Conservation (phyloP, 352 stramenopile genomes). For the Paralagenidium karlingii region DNA sequence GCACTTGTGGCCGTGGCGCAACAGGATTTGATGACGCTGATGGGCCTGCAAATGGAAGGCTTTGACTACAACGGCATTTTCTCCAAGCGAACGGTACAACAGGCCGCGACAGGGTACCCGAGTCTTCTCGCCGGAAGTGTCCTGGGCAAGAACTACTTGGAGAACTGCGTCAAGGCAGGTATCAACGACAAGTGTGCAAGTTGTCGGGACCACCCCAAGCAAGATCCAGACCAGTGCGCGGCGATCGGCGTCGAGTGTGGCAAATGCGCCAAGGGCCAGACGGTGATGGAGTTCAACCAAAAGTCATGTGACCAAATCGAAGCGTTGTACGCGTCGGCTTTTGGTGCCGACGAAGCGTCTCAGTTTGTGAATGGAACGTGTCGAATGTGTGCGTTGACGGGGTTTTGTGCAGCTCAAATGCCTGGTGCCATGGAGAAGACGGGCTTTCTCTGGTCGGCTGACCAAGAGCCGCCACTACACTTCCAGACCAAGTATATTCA, state of each 20-base stretch:
- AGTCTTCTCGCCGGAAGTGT: constrained; percentile 47
- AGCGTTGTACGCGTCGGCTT: constrained; percentile 23
- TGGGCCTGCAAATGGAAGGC: constrained; percentile 32
- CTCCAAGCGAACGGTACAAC: constrained; percentile 26
- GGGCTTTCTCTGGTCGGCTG: constrained; percentile 46
- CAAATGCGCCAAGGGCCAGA: constrained; percentile 21
- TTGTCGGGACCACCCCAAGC: constrained; percentile 5
- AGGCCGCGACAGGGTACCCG: constrained; percentile 62
- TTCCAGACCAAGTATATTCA: constrained; percentile 32
- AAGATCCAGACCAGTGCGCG: no score
- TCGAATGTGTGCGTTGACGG: constrained; percentile 24
- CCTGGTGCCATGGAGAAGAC: constrained; percentile 40
- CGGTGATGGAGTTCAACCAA: constrained; percentile 24
- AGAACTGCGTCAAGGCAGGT: constrained; percentile 22
- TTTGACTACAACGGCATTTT: constrained; percentile 74
- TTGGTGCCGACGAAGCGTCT: constrained; percentile 21
- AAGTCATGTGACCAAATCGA: constrained; percentile 25
- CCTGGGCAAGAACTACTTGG: constrained; percentile 40
- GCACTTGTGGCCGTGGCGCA: constrained; percentile 28
- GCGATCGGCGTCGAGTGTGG: no score
- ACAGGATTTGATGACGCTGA: constrained; percentile 28
- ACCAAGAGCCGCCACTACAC: constrained; percentile 13
- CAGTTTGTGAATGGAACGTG: constrained; percentile 22
- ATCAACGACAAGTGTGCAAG: constrained; percentile 24
- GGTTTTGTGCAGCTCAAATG: constrained; percentile 45